phyloP scores from a whole-genome alignment of 176 grass and related monocot species.

The Avena atlantica region DNA sequence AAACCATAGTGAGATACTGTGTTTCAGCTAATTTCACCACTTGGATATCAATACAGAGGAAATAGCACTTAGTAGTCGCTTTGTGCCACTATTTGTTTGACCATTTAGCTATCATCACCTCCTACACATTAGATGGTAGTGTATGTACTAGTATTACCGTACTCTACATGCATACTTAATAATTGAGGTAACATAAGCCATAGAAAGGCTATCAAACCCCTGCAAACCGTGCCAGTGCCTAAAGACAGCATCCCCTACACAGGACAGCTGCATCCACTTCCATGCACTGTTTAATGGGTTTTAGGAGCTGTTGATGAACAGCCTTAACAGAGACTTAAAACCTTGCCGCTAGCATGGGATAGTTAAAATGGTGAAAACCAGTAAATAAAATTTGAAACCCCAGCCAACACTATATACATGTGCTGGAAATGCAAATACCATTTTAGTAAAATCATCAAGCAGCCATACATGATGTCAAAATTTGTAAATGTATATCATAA shows the following conservation, averaged over 20 bases:
- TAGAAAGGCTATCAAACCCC: neutral
- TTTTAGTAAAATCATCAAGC: conserved; percentile 32
- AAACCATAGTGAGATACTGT: neutral
- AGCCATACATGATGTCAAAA: conserved; percentile 43
- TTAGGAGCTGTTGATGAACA: conserved; percentile 2
- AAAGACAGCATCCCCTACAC: conserved; percentile 17
- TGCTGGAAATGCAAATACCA: conserved; percentile 24
- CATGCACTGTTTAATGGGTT: neutral
- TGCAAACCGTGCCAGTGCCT: conserved; percentile 1
- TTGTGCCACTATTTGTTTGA: conserved; percentile 24
- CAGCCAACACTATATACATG: neutral
- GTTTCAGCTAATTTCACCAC: conserved; percentile 1
- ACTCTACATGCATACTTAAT: conserved; percentile 8
- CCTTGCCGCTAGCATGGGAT: neutral
- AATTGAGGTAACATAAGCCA: neutral
- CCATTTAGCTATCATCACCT: conserved; percentile 8
- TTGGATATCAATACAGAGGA: conserved; percentile 1
- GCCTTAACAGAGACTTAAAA: conserved; percentile 12
- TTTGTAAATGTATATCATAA: conserved; percentile 24
- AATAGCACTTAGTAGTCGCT: neutral
- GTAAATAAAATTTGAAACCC: conserved; percentile 9
- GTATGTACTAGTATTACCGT: conserved; percentile 8
- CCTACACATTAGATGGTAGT: conserved; percentile 11
- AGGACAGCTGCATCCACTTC: neutral
- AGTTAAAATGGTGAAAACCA: conserved; percentile 23